Percentiles rank a stretch among this genome's conserved stretches.
Conservation (phyloP, 768 basidiomycete genomes). For the Amanita rubescens region DNA sequence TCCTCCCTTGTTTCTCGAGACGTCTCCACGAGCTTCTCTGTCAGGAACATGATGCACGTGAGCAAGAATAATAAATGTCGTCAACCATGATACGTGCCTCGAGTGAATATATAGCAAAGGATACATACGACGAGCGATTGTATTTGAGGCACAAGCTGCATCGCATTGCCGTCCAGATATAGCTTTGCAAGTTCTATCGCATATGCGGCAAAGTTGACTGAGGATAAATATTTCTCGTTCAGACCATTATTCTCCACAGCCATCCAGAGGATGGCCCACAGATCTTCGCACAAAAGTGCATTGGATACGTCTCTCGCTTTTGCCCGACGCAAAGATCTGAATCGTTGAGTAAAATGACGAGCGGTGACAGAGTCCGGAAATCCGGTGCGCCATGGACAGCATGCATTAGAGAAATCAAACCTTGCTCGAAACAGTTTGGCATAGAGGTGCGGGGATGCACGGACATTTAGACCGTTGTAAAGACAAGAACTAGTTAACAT, state of each 20-base stretch:
- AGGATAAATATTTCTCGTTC: slow-evolving; percentile 39
- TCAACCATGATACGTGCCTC: slow-evolving; percentile 20
- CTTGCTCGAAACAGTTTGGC: slow-evolving; percentile 43
- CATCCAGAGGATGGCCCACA: slow-evolving; percentile 56
- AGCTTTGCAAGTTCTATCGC: slow-evolving; percentile 23
- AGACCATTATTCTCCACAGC: slow-evolving; percentile 46
- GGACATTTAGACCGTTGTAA: slow-evolving; percentile 33
- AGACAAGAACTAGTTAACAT: slow-evolving; percentile 38
- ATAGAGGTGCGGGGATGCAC: slow-evolving; percentile 45
- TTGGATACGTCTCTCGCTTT: slow-evolving; percentile 26
- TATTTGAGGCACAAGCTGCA: slow-evolving; percentile 12
- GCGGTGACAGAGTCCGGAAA: slow-evolving; percentile 37
- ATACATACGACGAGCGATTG: slow-evolving; percentile 31
- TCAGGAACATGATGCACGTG: slow-evolving; percentile 9
- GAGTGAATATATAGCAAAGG: slow-evolving; percentile 31
- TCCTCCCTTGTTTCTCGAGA: slow-evolving; percentile 30
- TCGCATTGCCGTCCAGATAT: slow-evolving; percentile 5
- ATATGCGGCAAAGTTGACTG: slow-evolving; percentile 32
- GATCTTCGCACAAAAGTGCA: slow-evolving; percentile 30
- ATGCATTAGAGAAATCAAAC: slow-evolving; percentile 34
- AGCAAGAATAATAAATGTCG: slow-evolving; percentile 9
- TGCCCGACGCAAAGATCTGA: slow-evolving; percentile 40
- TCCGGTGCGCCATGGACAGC: slow-evolving; percentile 15
- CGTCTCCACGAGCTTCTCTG: slow-evolving; percentile 29
- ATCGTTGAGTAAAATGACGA: slow-evolving; percentile 40